Evolutionary conservation across 805 yeast genomes (phyloP), one percentile per base, ranked within the genome.

Genomic region (Cyberlindnera mrakii): DNA sequence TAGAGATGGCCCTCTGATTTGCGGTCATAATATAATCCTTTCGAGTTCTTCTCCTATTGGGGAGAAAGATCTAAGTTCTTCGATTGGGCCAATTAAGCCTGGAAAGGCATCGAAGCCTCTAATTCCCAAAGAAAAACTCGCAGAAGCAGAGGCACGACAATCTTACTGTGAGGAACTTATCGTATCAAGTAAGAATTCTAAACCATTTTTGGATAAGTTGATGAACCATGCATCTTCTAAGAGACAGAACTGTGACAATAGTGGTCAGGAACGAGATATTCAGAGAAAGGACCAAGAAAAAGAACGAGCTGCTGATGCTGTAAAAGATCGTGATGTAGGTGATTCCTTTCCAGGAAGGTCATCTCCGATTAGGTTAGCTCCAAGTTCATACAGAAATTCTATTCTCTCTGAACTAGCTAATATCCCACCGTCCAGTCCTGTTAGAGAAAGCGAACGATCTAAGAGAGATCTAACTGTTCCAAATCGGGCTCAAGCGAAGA

Each of bases 1-100:
- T 6, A 15, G 18, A 16, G 41, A 41, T 16, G 42, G 32, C 6
- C 13, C 35, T 2, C 20, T 13, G 13, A 39, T 47, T 7, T 9
- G 33, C 8, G 37, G 30, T 7, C 48, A 45, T 29, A 35, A 42
- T 16, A 39, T 48, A 33, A 33, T 48, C 9, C 40, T 44, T 2
- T 42, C 50, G 19, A 47, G 45, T 27, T 43, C 48, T 27, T 43
- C 48, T 0, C 45, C 44, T 10, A 13, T 32, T n/a, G 27, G 15
- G 3, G 20, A 32, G 17, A 37, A 37, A 25, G 47, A 36, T 15
- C 17, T 20, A 15, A 35, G 42, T 4, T 45, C 51, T 3, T 45
- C 48, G 3, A 37, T 42, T 25, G 42, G 40, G 14, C 42, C 40
- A 10, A 25, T 47, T 3, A 31, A 33, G 10, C 33, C 37, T 10